phyloP scores from a whole-genome alignment of 257 asterid species.

The Dorcoceras hygrometricum region DNA sequence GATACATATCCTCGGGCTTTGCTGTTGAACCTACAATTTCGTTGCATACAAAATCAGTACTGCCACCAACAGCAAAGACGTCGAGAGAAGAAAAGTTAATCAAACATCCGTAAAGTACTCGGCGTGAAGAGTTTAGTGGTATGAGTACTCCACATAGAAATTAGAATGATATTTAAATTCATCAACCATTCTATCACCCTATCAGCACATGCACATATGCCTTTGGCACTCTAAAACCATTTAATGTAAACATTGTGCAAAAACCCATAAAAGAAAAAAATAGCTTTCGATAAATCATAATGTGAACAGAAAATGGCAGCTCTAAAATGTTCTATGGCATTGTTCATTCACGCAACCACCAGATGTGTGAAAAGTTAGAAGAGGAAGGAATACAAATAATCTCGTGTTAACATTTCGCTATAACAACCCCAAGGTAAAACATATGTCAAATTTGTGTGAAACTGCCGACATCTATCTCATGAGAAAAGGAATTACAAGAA shows the following conservation, averaged over 20 bases:
- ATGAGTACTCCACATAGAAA: background rate
- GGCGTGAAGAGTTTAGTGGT: background rate
- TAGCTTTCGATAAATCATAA: background rate
- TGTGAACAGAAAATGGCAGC: background rate
- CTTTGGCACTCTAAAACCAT: background rate
- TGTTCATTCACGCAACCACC: background rate
- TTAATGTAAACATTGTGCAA: background rate
- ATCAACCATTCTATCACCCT: background rate
- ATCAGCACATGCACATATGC: background rate
- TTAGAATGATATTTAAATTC: background rate
- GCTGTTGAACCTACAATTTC: conserved; percentile 76
- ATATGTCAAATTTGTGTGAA: background rate
- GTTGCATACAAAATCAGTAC: conserved; percentile 20
- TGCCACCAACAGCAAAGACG: conserved; percentile 14
- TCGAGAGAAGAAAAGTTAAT: conserved; percentile 6
- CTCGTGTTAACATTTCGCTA: background rate
- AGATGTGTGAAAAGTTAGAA: background rate
- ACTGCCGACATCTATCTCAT: background rate
- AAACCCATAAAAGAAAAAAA: background rate
- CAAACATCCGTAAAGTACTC: background rate
- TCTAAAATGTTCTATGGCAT: background rate
- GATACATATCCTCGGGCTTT: conserved; percentile 98
- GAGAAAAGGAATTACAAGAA: conserved; percentile 1
- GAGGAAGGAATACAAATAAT: background rate
- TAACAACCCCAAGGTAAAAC: background rate